Evolutionary conservation across 164 flowering plant species (phyloP), one percentile per base, ranked within the genome.

Genomic region (Macadamia integrifolia): DNA sequence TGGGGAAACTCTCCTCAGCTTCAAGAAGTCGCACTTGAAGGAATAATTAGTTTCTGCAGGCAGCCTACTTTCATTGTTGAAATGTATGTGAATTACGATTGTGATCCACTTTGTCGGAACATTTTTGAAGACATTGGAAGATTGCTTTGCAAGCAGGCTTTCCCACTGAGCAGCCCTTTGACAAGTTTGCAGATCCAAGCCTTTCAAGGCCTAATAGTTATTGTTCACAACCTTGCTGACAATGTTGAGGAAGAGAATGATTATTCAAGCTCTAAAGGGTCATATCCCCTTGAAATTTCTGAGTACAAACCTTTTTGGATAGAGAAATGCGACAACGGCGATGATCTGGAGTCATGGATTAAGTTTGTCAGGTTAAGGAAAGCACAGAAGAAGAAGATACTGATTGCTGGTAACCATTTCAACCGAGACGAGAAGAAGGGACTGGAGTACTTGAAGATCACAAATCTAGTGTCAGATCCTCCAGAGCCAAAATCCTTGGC

Each of bases 341-440:
- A 76, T 0, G 84, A 84, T 56, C 5, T 71, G 0, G 92, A 81
- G 61, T 58, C 71, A 1, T 86, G 97, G 96, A 74, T 89, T 7
- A 82, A 88, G 18, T 78, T 64, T 32, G 65, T 84, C 10, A 81
- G 96, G 40, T n/a, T 81, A 13, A 75, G 89, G 69, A 90, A 82
- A 73, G 80, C 77, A 0, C 96, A 89, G 70, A 95, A 95, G 73
- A 84, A 74, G 80, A 95, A 89, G 66, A 67, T 90, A 30, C n/a
- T 79, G 75, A 83, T 95, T 0, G 96, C 98, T 7, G 89, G 80
- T 9, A 78, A 83, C 68, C 98, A 92, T 74, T 95, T 85, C 72
- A 95, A 88, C 69, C 74, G 88, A 60, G 97, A 92, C 69, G 96
- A 88, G 52, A 90, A 87, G 78, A 95, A 92, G 69, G 99, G 98